phyloP scores from a whole-genome alignment of 116 monocot species.

The Thalassia testudinum region DNA sequence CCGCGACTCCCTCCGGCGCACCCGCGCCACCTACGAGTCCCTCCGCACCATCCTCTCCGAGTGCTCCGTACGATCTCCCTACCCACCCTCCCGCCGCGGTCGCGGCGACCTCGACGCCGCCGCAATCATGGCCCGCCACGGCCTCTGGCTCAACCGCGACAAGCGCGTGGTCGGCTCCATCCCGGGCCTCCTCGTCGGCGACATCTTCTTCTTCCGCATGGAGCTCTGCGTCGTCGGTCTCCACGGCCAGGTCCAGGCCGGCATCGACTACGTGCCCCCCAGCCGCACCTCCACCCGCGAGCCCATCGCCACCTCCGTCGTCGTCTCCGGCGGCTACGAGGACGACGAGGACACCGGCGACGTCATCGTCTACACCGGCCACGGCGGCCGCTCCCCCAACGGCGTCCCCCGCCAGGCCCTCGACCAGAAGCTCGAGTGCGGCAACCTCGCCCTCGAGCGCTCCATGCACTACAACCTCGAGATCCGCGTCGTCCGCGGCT shows the following conservation, averaged over 20 bases:
- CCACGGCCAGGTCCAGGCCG: conserved; percentile 96
- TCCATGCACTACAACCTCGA: conserved; percentile 77
- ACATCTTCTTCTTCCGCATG: conserved; percentile 79
- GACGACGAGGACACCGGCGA: conserved; percentile 82
- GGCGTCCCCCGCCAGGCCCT: conserved; percentile 21
- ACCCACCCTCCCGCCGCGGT: neutral
- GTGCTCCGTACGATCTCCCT: conserved; percentile 10
- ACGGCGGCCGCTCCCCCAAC: conserved; percentile 51
- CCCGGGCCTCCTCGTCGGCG: conserved; percentile 64
- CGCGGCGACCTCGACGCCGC: conserved; percentile 63
- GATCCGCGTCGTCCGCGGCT: conserved; percentile 63
- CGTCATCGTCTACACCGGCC: conserved; percentile 74
- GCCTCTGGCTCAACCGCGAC: conserved; percentile 82
- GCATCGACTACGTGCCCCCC: conserved; percentile 72
- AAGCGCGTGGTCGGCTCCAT: conserved; percentile 71
- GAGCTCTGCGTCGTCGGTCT: conserved; percentile 88
- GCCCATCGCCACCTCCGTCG: conserved; percentile 82
- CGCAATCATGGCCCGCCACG: conserved; percentile 49
- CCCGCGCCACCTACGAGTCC: conserved; percentile 57
- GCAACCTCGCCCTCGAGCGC: conserved; percentile 66
- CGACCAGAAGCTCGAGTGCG: conserved; percentile 57
- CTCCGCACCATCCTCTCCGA: conserved; percentile 35
- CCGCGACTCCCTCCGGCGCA: conserved; percentile 49
- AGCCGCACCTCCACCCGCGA: conserved; percentile 33
- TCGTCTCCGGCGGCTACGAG: conserved; percentile 93